Evolutionary conservation across 73 alveolate genomes (phyloP).

Genomic region (Paramecium biaurelia): DNA sequence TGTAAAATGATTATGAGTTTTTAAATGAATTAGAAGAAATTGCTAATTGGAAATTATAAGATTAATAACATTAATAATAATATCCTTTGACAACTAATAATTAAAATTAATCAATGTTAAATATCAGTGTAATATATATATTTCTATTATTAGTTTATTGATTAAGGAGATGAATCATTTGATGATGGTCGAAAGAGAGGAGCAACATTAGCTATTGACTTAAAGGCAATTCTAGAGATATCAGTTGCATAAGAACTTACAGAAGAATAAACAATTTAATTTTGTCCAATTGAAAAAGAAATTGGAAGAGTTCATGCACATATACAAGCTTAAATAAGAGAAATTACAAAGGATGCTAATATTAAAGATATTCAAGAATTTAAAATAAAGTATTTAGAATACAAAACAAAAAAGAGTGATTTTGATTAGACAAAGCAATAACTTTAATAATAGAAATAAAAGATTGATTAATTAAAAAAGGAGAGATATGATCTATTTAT

Average conservation of each 20-base stretch:
- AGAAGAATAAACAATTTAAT: not conserved
- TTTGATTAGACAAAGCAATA: constrained; percentile 66
- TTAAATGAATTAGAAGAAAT: constrained; percentile 52
- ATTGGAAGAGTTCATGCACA: constrained; percentile 1
- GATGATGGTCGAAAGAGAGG: not conserved
- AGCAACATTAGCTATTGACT: not conserved
- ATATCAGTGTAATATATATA: not conserved
- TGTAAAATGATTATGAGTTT: constrained; percentile 39
- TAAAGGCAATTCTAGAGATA: not conserved
- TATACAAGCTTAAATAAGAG: not conserved
- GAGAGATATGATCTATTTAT: constrained; percentile 82
- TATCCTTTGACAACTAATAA: not conserved
- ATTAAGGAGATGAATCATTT: not conserved
- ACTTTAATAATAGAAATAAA: constrained; percentile 68
- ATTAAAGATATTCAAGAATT: constrained; percentile 72
- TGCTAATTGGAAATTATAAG: constrained; percentile 32
- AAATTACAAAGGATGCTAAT: constrained; percentile 65
- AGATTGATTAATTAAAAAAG: constrained; percentile 68
- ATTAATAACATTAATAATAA: constrained; percentile 27
- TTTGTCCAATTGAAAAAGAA: constrained; percentile 25
- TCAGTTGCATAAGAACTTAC: not conserved
- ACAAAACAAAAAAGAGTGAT: constrained; percentile 72
- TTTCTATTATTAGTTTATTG: not conserved
- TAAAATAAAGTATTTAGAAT: constrained; percentile 63
- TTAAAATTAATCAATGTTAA: not conserved